These are phyloP conservation scores for Paramecium octaurelia DNA, from an alignment of 73 alveolate species.

Conservation along the genomic window DNA sequence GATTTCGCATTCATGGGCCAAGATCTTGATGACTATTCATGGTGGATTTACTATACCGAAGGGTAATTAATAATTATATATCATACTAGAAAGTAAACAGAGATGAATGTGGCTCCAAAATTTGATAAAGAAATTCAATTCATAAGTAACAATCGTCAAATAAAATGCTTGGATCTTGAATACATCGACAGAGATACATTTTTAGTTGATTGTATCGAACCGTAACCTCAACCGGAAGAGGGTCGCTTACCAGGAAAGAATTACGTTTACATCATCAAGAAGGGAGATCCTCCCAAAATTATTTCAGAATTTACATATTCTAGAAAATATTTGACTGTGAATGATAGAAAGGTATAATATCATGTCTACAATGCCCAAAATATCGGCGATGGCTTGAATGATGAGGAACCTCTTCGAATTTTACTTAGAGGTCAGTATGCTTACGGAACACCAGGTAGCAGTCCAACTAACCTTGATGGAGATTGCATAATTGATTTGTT, in stretches of 20 bases:
- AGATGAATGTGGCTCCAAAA: background rate
- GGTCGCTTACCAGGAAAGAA: background rate
- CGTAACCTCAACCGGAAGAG: background rate
- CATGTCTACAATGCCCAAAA: slow-evolving; percentile 1
- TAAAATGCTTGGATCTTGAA: slow-evolving; percentile 19
- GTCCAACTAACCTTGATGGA: background rate
- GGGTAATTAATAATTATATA: background rate
- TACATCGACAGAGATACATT: background rate
- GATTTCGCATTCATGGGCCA: background rate
- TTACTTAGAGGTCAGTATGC: slow-evolving; percentile 32
- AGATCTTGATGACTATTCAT: background rate
- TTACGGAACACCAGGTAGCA: background rate
- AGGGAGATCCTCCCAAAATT: background rate
- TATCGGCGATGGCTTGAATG: background rate
- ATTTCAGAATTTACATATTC: background rate
- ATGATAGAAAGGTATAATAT: background rate
- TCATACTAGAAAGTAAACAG: background rate
- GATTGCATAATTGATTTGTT: slow-evolving; percentile 21
- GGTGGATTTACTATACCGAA: background rate
- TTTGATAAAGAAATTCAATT: background rate
- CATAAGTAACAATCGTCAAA: background rate
- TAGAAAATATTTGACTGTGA: background rate
- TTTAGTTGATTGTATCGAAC: slow-evolving; percentile 25
- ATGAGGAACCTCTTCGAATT: background rate
- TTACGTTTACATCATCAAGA: background rate